Base-by-base conservation (phyloP, 441 rosid species). In the Dalechampia spathulata region DNA sequence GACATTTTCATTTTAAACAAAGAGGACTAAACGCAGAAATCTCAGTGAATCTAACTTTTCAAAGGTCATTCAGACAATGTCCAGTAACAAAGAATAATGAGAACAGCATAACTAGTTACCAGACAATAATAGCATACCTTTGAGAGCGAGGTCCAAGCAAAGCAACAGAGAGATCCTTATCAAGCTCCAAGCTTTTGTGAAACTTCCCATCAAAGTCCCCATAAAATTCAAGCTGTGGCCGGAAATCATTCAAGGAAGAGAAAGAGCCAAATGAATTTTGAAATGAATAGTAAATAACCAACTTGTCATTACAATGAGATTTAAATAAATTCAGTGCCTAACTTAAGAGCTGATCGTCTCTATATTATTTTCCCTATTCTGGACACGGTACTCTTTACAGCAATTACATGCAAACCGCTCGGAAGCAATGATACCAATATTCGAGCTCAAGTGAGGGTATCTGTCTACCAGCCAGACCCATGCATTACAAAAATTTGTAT, bases 121-220 rank as follows among this genome's bases (percentile, higher is more conserved):
- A 32, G 9, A 19, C 0, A 30, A 21, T 13, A 61, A 26, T n/a
- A 32, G 8, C 13, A 25, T 67, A 90, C 96, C 98, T 85, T 66
- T 83, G 67, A 42, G 92, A 85, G 28, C 96, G 90, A 68, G 70
- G 83, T 9, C 98, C 98, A 11, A 90, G 98, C 78, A 90, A 76
- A 58, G 95, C 96, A 66, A 64, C 92, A 25, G 98, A 83, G 48
- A 83, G 92, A 80, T 91, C 96, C 68, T 91, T 91, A 52, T 71
- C 78, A 57, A 91, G 74, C 55, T 83, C 92, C 72, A 91, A 76
- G 78, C 92, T 85, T 78, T 83, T 85, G 72, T 87, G 95, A 79
- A 90, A 85, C 62, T 79, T 78, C 47, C 90, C 95, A 67, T 86
- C 85, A 59, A 83, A 79, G 65, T 87, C 96, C 41, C 98, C 96